Evolutionary conservation across 2,329 filamentous ascomycete genomes (phyloP).

Genomic region (Penicillium sp.): DNA sequence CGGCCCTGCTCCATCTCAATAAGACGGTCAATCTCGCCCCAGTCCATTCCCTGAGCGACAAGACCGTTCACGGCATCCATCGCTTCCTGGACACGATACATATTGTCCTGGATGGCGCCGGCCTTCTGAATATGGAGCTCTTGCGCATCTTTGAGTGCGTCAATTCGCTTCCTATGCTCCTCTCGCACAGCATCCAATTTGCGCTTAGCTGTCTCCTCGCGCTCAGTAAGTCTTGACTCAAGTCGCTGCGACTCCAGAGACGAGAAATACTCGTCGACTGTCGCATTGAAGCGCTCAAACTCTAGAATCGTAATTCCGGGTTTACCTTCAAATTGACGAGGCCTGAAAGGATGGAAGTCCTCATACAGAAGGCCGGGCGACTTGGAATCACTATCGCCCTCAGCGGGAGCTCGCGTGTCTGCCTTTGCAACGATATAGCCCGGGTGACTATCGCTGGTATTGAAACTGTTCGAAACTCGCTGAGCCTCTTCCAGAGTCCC

Average conservation of each 20-base stretch:
- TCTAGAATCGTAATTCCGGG: constrained; percentile 66
- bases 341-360: constrained; percentile 91
- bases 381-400: constrained; percentile 37
- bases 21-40: constrained; percentile 84
- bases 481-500: constrained; percentile 68
- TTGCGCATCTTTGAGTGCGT: constrained; percentile 77
- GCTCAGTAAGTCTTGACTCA: constrained; percentile 76
- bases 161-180: constrained; percentile 82
- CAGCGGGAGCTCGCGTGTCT: constrained; percentile 37
- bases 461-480: constrained; percentile 67
- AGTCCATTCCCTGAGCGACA: constrained; percentile 95
- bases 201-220: constrained; percentile 74
- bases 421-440: constrained; percentile 85
- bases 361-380: constrained; percentile 67
- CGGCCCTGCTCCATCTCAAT: constrained; percentile 82
- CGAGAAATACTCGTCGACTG: constrained; percentile 95
- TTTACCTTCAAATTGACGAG: constrained; percentile 72
- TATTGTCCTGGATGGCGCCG: constrained; percentile 83
- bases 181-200: constrained; percentile 81
- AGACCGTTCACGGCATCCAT: constrained; percentile 89
- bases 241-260: constrained; percentile 92
- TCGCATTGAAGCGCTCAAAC: constrained; percentile 84
- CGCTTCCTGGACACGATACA: constrained; percentile 87
- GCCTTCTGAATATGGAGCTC: constrained; percentile 83
- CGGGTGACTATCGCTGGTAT: constrained; percentile 61